A percentile compares a stretch with the other conserved stretches of the same genome.
These are phyloP conservation scores for Trichoderma cornu-damae DNA, from an alignment of 2,329 filamentous ascomycete genomes.

Conservation along the genomic window DNA sequence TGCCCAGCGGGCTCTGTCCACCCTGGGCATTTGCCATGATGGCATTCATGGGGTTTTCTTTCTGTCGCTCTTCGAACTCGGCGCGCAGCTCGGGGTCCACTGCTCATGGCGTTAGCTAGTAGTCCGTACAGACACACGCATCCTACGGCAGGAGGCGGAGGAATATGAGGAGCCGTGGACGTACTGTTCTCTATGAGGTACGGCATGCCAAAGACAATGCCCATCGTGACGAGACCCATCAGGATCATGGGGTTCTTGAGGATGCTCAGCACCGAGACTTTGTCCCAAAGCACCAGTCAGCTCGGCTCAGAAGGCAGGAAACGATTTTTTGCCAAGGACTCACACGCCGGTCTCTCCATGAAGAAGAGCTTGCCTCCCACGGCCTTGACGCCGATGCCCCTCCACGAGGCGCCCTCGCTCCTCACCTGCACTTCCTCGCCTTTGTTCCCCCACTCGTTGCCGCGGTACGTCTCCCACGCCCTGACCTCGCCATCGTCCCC, in stretches of 20 bases:
- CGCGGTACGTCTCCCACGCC: constrained; percentile 80
- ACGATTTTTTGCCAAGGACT: constrained; percentile 40
- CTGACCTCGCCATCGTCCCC: constrained; percentile 43
- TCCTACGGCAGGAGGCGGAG: background rate
- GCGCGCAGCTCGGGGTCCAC: constrained; percentile 96
- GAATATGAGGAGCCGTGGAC: constrained; percentile 38
- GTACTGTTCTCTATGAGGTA: constrained; percentile 93
- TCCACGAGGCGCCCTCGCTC: constrained; percentile 31
- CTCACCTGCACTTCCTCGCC: constrained; percentile 55
- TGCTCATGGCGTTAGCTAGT: constrained; percentile 36
- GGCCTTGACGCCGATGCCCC: constrained; percentile 56
- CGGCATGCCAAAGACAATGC: constrained; percentile 84
- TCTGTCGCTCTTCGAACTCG: constrained; percentile 88
- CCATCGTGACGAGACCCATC: constrained; percentile 77
- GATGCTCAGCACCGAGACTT: constrained; percentile 74
- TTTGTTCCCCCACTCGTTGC: constrained; percentile 84
- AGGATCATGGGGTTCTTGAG: constrained; percentile 97
- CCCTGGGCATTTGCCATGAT: constrained; percentile 40
- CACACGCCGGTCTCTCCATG: constrained; percentile 68
- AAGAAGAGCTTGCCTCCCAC: constrained; percentile 69
- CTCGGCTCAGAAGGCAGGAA: background rate
- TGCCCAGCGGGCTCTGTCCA: constrained; percentile 43
- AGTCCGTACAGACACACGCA: background rate
- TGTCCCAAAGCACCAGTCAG: constrained; percentile 29
- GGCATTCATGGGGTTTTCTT: constrained; percentile 62